phyloP scores from a whole-genome alignment of 306 rosid genomes.

The Acacia acuminata region DNA sequence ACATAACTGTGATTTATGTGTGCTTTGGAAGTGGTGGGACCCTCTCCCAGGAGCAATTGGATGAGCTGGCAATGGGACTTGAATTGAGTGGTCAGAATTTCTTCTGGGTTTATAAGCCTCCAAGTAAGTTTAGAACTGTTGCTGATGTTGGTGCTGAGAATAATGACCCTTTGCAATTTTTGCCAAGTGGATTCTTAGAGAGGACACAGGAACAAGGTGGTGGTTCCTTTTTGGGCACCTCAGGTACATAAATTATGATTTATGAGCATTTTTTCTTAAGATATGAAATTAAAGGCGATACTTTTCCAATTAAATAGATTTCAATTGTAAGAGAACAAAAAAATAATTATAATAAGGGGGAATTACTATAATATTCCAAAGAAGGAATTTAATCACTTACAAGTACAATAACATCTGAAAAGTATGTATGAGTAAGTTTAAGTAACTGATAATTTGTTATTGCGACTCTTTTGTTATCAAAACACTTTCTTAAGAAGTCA shows the following conservation, averaged over 20 bases:
- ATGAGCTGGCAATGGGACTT: slow-evolving; percentile 40
- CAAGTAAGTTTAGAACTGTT: slow-evolving; percentile 26
- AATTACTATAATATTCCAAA: too few species aligned
- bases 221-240: too few species aligned
- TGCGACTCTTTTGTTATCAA: too few species aligned
- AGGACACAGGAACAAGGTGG: slow-evolving; percentile 37
- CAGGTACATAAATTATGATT: too few species aligned
- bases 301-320: neutral
- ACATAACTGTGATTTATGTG: neutral
- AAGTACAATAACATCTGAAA: too few species aligned
- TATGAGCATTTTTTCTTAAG: neutral
- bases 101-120: slow-evolving; percentile 35
- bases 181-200: slow-evolving; percentile 38
- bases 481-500: too few species aligned
- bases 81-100: slow-evolving; percentile 38
- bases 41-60: slow-evolving; percentile 20
- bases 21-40: slow-evolving; percentile 38
- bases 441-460: too few species aligned
- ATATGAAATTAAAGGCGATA: too few species aligned
- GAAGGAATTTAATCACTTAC: too few species aligned
- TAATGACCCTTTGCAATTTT: slow-evolving; percentile 20
- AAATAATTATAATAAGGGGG: too few species aligned
- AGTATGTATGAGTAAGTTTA: too few species aligned
- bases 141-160: neutral
- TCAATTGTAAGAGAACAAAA: neutral